Evolutionary conservation across 169 alveolate genomes (phyloP).

Genomic region (Blepharisma undulans): DNA sequence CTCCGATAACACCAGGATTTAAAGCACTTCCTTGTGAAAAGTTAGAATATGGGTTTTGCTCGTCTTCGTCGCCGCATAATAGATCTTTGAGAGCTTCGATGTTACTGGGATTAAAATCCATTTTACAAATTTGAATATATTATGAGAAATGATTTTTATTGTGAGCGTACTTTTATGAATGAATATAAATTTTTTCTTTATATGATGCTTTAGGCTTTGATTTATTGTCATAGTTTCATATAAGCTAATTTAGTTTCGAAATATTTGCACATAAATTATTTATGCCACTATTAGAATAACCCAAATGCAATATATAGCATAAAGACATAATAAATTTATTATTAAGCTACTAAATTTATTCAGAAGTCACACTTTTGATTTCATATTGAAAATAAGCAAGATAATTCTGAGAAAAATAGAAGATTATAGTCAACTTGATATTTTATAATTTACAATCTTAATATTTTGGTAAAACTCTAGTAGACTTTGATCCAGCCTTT

Average conservation of each 20-base stretch:
- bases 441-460: background rate
- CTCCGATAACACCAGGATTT: constrained; percentile 12
- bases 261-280: no score
- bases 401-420: no score
- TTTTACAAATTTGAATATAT: background rate
- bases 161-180: no score
- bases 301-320: no score
- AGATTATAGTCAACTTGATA: background rate
- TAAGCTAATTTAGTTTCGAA: no score
- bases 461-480: background rate
- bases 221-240: no score
- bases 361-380: no score
- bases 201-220: background rate
- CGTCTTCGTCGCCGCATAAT: constrained; percentile 8
- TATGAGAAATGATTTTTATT: background rate
- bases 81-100: constrained; percentile 16
- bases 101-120: background rate
- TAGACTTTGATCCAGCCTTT: background rate
- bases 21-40: constrained; percentile 5
- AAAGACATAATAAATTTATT: no score
- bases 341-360: no score
- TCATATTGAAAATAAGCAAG: no score
- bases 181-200: no score
- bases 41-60: background rate
- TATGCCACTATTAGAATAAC: no score